phyloP scores from a whole-genome alignment of 192 early-diverging fungal species.

The Coemansia sp. region DNA sequence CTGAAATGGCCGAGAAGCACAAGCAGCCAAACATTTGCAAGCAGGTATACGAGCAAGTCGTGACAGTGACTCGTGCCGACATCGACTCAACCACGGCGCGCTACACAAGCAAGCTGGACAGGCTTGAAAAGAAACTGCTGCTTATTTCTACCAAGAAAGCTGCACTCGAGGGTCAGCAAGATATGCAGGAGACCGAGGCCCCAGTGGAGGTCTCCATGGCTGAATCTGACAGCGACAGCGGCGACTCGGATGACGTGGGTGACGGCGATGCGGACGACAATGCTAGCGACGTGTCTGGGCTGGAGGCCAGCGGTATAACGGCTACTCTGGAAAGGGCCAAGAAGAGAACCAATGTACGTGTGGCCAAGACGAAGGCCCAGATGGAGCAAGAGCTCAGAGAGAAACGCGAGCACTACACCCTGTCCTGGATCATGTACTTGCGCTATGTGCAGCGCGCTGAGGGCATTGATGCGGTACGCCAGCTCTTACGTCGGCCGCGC shows the following conservation, averaged over 20 bases:
- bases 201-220: neutral
- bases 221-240: conserved; percentile 37
- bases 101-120: conserved; percentile 26
- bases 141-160: neutral
- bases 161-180: neutral
- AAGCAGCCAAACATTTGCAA: conserved; percentile 59
- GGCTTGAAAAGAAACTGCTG: conserved; percentile 36
- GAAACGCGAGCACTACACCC: conserved; percentile 55
- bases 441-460: conserved; percentile 73
- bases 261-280: conserved; percentile 18
- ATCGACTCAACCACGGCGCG: conserved; percentile 17
- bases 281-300: conserved; percentile 38
- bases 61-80: conserved; percentile 11
- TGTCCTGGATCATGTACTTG: conserved; percentile 91
- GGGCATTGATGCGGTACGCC: conserved; percentile 69
- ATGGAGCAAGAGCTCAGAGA: conserved; percentile 27
- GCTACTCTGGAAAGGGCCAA: conserved; percentile 32
- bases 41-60: conserved; percentile 54
- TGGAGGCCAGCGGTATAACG: neutral
- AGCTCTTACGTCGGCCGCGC: conserved; percentile 64
- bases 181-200: conserved; percentile 7
- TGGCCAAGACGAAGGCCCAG: conserved; percentile 39
- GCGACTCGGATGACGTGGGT: conserved; percentile 39
- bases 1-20: conserved; percentile 63
- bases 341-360: conserved; percentile 41